phyloP scores from a whole-genome alignment of 306 rosid genomes.

The Vachellia collinsii region DNA sequence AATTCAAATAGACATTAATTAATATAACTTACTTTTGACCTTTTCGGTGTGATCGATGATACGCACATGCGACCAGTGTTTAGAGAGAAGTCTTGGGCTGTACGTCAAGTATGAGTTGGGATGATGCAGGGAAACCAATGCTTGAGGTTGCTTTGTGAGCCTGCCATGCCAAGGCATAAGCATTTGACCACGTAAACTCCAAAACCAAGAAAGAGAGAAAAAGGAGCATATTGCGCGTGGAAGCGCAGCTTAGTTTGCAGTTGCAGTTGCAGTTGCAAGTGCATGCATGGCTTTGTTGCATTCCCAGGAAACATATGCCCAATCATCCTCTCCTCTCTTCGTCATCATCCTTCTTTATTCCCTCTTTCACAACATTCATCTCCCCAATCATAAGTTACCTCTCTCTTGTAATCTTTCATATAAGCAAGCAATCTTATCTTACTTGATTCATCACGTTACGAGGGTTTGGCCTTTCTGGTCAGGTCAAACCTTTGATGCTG shows the following conservation, averaged over 20 bases:
- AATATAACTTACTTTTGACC: too few relatives aligned
- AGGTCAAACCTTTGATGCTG: too few relatives aligned
- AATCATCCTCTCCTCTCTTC: too few relatives aligned
- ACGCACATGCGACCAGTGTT: not conserved
- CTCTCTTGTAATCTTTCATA: too few relatives aligned
- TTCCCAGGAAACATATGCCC: not conserved
- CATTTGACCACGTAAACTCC: conserved; percentile 17
- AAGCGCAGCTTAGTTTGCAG: not conserved
- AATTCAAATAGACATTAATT: too few relatives aligned
- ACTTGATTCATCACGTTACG: too few relatives aligned
- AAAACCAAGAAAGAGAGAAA: too few relatives aligned
- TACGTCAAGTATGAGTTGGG: not conserved
- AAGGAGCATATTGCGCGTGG: not conserved
- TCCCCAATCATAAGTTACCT: too few relatives aligned
- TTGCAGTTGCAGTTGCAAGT: not conserved
- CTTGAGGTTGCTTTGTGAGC: conserved; percentile 4
- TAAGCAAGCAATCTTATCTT: too few relatives aligned
- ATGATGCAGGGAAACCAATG: not conserved
- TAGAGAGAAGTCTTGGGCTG: not conserved
- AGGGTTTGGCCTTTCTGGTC: too few relatives aligned
- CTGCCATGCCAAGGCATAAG: not conserved
- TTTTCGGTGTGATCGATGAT: not conserved
- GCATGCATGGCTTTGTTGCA: not conserved
- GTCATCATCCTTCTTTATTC: too few relatives aligned
- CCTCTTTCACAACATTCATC: too few relatives aligned